Conservation (phyloP, 495 filamentous ascomycete genomes). For the Xylaria telfairii region DNA sequence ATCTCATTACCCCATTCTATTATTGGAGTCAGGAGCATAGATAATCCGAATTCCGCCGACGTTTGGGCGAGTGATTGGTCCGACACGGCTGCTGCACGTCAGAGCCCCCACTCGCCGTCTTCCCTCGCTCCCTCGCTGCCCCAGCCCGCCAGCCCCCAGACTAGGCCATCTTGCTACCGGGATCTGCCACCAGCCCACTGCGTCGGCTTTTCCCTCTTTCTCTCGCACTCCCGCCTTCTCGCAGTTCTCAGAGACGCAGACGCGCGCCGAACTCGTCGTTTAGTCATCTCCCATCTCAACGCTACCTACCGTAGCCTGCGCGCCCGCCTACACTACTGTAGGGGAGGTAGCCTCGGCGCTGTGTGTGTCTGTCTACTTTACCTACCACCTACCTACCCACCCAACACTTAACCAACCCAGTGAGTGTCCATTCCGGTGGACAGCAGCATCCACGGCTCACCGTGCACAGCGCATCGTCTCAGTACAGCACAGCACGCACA, state of each 20-base stretch:
- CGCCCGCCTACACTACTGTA: no score
- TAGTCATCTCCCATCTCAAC: conserved; percentile 5
- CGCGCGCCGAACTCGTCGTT: conserved; percentile 1
- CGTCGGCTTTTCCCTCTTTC: conserved; percentile 18
- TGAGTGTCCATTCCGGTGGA: no score
- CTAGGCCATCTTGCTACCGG: conserved; percentile 6
- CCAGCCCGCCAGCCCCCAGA: neutral
- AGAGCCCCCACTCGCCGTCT: conserved; percentile 13
- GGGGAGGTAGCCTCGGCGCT: no score
- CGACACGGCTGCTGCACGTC: conserved; percentile 5
- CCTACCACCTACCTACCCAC: neutral
- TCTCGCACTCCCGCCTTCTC: conserved; percentile 14
- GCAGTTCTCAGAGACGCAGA: neutral
- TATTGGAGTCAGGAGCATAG: conserved; percentile 15
- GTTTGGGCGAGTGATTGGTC: neutral
- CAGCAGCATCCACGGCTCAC: neutral
- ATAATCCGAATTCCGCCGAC: conserved; percentile 9
- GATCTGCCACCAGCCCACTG: conserved; percentile 17
- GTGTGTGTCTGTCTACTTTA: neutral
- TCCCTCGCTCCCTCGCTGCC: neutral
- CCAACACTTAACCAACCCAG: neutral
- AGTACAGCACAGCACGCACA: neutral
- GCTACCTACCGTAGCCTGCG: no score
- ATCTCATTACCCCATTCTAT: neutral
- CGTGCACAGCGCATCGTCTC: neutral